A percentile compares a stretch with the other conserved stretches of the same genome.
These are phyloP conservation scores for Neocallimastix lanati DNA, from an alignment of 192 early-diverging fungal species.

Conservation along the genomic window DNA sequence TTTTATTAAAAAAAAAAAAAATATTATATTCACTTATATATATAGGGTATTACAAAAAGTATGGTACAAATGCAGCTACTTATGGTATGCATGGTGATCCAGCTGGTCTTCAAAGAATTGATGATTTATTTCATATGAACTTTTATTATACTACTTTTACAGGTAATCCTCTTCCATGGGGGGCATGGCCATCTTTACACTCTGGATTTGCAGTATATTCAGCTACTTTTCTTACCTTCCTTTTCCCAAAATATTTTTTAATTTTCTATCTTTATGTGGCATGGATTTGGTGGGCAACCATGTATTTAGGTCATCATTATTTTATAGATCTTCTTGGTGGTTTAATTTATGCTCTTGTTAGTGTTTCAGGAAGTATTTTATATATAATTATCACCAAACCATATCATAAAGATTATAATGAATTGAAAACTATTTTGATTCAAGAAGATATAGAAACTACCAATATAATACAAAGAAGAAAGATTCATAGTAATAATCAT, in stretches of 20 bases:
- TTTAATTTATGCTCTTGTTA: conserved; percentile 33
- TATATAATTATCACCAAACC: not conserved
- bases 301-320: conserved; percentile 59
- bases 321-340: conserved; percentile 52
- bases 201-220: conserved; percentile 47
- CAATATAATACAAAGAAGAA: too few relatives aligned
- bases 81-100: conserved; percentile 49
- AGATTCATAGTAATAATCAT: too few relatives aligned
- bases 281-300: conserved; percentile 66
- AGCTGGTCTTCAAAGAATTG: conserved; percentile 46
- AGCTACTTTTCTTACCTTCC: conserved; percentile 31
- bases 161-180: conserved; percentile 51
- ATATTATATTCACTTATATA: not conserved
- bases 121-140: conserved; percentile 38
- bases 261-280: conserved; percentile 23
- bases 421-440: not conserved
- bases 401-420: not conserved
- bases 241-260: not conserved
- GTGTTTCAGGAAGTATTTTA: not conserved
- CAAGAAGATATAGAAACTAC: too few relatives aligned
- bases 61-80: conserved; percentile 34
- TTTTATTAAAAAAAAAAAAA: too few relatives aligned
- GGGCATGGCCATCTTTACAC: conserved; percentile 56
- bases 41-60: conserved; percentile 47
- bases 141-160: conserved; percentile 44